Percentiles rank a stretch among this genome's conserved stretches.
Evolutionary conservation across 371 early-diverging fungal genomes (phyloP).

Genomic region (Rhizopus delemar): DNA sequence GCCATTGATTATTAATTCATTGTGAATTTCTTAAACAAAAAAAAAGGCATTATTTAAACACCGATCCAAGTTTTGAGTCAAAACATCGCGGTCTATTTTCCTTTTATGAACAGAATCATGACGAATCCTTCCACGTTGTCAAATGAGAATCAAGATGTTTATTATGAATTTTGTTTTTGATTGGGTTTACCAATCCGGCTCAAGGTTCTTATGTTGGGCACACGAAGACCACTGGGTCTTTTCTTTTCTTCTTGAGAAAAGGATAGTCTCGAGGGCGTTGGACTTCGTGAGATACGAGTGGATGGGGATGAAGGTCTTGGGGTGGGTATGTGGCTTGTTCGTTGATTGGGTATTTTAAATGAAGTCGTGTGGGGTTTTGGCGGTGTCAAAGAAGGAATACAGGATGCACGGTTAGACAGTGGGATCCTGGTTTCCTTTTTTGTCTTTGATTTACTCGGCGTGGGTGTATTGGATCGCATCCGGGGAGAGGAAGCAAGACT

Average conservation of each 20-base stretch:
- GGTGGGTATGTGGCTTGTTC: constrained; percentile 43
- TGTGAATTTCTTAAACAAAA: too few species aligned
- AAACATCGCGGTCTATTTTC: too few species aligned
- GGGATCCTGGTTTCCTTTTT: constrained; percentile 8
- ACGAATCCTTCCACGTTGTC: too few species aligned
- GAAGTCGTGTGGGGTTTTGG: constrained; percentile 31
- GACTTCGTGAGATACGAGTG: neutral
- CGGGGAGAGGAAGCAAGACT: constrained; percentile 31
- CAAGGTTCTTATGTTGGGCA: constrained; percentile 16
- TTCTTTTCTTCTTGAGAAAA: constrained; percentile 14
- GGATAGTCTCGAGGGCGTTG: neutral
- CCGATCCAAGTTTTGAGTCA: too few species aligned
- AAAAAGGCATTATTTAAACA: too few species aligned
- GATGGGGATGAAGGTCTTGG: constrained; percentile 15
- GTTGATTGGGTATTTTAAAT: constrained; percentile 24
- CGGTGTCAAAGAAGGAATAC: constrained; percentile 36
- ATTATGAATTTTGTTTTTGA: neutral
- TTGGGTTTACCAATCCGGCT: constrained; percentile 29
- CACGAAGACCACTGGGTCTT: constrained; percentile 24
- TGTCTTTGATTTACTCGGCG: constrained; percentile 23
- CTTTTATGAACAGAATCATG: too few species aligned
- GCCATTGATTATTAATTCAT: too few species aligned
- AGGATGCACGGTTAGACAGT: constrained; percentile 44
- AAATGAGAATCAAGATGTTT: too few species aligned
- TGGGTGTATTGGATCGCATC: constrained; percentile 23